These are phyloP conservation scores for Lasiosphaeria miniovina DNA, from an alignment of 495 filamentous ascomycete species.

Conservation along the genomic window DNA sequence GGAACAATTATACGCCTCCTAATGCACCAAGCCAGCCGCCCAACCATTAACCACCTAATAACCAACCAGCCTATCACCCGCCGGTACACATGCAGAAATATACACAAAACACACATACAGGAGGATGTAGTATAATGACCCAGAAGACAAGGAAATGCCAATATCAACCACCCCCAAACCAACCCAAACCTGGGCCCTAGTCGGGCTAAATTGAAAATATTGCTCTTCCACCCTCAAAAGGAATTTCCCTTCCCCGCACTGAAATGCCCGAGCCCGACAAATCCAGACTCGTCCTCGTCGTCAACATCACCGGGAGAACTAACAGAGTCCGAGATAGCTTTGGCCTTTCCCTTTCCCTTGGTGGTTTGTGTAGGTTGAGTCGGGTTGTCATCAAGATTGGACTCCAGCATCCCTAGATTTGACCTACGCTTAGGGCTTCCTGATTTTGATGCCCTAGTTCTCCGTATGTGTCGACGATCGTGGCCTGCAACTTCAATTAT, in stretches of 20 bases:
- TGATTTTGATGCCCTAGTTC: slow-evolving; percentile 15
- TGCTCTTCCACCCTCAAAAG: slow-evolving; percentile 17
- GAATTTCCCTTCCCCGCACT: slow-evolving; percentile 29
- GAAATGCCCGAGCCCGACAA: slow-evolving; percentile 6
- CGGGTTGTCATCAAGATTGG: not conserved
- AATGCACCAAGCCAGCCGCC: slow-evolving; percentile 13
- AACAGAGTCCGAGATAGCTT: slow-evolving; percentile 13
- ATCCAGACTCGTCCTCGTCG: slow-evolving; percentile 11
- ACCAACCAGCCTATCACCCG: not conserved
- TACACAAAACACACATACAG: too few species aligned
- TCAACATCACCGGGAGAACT: slow-evolving; percentile 16
- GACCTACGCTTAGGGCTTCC: slow-evolving; percentile 11
- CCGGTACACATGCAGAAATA: too few species aligned
- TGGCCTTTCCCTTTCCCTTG: slow-evolving; percentile 28
- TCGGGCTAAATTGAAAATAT: too few species aligned
- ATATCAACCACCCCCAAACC: too few species aligned
- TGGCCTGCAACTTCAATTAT: slow-evolving; percentile 22
- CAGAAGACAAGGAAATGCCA: too few species aligned
- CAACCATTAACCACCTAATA: slow-evolving; percentile 1
- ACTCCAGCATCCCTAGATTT: not conserved
- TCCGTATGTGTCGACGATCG: slow-evolving; percentile 4
- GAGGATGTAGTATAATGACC: too few species aligned
- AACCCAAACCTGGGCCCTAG: too few species aligned
- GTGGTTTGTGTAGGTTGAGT: not conserved
- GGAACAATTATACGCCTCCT: slow-evolving; percentile 14